Base-by-base conservation (phyloP, 2,329 filamentous ascomycete genomes). In the Calonectria pseudoreteaudii region DNA sequence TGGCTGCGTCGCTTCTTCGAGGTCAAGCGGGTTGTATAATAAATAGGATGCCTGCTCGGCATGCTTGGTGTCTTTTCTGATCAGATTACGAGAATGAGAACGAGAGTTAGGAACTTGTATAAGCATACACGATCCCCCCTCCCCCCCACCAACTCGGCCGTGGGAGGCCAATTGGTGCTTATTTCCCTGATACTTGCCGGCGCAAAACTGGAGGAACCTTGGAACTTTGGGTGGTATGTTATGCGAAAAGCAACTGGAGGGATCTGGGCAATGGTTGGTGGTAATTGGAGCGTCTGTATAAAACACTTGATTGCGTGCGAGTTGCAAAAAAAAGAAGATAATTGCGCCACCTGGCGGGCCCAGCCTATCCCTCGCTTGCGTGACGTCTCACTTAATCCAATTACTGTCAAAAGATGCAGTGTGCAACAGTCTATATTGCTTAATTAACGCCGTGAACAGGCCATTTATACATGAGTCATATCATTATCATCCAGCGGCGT, bases 1-100 rank as follows among this genome's bases (percentile, higher is more conserved):
- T 99, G 97, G 96, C 87, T 99, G 84, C 97, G 98, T 88, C 92
- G 97, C 83, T 99, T 99, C 91, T 98, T 98, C 83, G 96, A 98
- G 92, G 92, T 94, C 81, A 92, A 93, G 87, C 88, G 91, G 66
- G 91, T 93, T 66, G 90, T 93, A 78, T 93, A 86, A 86, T 56
- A 86, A 47, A 86, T 52, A 49, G 36, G 28, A 26, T 60, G 47
- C 18, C 26, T 28, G 16, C 18, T 56, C 1, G 58, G 44, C 50
- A 60, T 28, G n/a, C 49, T 20, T 3, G 7, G 44, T n/a, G 31
- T 28, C n/a, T 38, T 31, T 28, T 44, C 30, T 34, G 14, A 36
- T 60, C 16, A 30, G 50, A 20, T 65, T 53, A 68, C 47, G 36
- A 68, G 65, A 64, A 52, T 28, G 31, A 66, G 36, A 58, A 36